Percentiles rank a stretch among this genome's conserved stretches.
Conservation (phyloP, 106 monocot species). For the Acorus gramineus region DNA sequence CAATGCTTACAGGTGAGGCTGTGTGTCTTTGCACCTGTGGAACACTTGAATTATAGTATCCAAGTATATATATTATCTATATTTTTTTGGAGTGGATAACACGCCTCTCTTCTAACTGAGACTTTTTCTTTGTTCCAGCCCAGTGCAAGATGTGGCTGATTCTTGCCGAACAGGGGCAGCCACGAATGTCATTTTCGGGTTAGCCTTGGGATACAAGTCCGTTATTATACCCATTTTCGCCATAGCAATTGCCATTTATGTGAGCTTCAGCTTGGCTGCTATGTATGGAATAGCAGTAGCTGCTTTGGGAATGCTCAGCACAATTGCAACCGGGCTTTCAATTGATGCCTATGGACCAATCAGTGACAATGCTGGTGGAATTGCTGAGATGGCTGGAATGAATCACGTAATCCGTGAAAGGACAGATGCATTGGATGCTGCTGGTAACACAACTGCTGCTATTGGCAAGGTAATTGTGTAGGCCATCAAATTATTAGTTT, state of each 20-base stretch:
- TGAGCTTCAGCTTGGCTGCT: constrained; percentile 34
- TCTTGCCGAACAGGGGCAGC: constrained; percentile 42
- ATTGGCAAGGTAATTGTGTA: constrained; percentile 32
- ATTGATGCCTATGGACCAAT: constrained; percentile 47
- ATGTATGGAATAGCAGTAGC: constrained; percentile 42
- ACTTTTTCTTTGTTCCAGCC: constrained; percentile 11
- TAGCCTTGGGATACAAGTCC: constrained; percentile 40
- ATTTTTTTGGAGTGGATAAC: background rate
- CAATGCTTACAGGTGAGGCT: constrained; percentile 17
- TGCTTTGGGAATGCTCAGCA: constrained; percentile 45
- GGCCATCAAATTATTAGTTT: background rate
- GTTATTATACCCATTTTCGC: constrained; percentile 39
- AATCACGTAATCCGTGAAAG: constrained; percentile 27
- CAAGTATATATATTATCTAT: background rate
- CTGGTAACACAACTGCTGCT: constrained; percentile 41
- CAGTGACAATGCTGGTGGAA: constrained; percentile 39
- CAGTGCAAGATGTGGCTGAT: constrained; percentile 37
- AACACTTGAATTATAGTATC: background rate
- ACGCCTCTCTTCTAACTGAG: background rate
- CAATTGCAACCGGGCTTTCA: constrained; percentile 32
- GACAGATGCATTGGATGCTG: constrained; percentile 45
- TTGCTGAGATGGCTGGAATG: constrained; percentile 38
- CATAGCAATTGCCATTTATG: constrained; percentile 28
- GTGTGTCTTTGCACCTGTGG: background rate
- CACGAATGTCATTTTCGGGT: constrained; percentile 43